Base-by-base conservation (phyloP, 352 stramenopile genomes). In the Blastocystis sp. region DNA sequence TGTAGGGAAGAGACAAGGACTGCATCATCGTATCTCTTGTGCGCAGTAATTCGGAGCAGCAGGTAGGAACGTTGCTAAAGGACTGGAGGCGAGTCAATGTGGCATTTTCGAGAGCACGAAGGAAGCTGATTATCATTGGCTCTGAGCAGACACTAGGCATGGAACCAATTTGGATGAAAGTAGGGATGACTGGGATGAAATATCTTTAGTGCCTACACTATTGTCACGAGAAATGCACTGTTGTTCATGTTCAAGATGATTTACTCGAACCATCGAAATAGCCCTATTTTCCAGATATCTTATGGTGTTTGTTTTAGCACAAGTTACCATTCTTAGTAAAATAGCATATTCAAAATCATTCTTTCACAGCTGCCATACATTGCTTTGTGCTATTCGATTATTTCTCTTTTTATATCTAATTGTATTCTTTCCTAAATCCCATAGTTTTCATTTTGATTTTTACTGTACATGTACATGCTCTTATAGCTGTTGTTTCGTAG, bases 31-130 rank as follows among this genome's bases (percentile, higher is more conserved):
- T 95, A 53, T 95, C 93, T 1, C 91, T 94, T 55, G 93, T 95
- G n/a, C 90, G 92, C 43, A 90, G 41, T 43, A 90, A 91, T 53
- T 30, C 24, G 13, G 47, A 75, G 56, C 13, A 79, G 43, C 53
- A 70, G 56, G 79, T 92, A 26, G 93, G 93, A 7, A 91, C 91
- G 26, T 90, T 96, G 13, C 91, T 96, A 5, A 90, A 94, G 79
- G 94, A 96, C 89, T 92, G 91, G 75, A 91, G 93, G 20, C 91
- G 94, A 45, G 79, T 96, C 8, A 96, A 96, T 91, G 94, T 96
- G 16, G 93, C 93, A 43, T 91, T 96, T 34, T 95, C 93, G 54
- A 90, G 94, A 43, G 94, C 94, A 0, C 95, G 95, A 90, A 90
- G 89, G 24, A 96, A 95, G 90, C 90, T 96, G 8, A 92, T 96